phyloP scores from a whole-genome alignment of 495 filamentous ascomycete species.

The Talaromyces trachyspermus region DNA sequence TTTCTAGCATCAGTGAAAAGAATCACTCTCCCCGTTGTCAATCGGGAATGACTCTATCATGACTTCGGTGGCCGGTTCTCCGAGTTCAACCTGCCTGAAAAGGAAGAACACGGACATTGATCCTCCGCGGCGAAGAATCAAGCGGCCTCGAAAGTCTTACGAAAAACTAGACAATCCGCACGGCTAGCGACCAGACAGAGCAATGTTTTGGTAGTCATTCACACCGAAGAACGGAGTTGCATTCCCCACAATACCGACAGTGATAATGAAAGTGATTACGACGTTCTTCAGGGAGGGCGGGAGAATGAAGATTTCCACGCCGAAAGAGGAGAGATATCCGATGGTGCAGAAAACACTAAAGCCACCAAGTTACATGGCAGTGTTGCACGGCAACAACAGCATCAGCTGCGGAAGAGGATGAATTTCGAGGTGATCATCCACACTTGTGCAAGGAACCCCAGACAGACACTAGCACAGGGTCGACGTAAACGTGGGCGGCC shows the following conservation, averaged over 20 bases:
- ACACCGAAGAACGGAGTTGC: background rate
- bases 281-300: too few species aligned
- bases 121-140: background rate
- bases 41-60: slow-evolving; percentile 21
- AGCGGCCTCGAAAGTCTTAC: background rate
- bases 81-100: background rate
- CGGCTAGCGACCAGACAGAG: background rate
- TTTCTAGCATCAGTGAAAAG: slow-evolving; percentile 21
- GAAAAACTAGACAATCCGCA: background rate
- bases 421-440: slow-evolving; percentile 3
- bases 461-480: slow-evolving; percentile 7
- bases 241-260: background rate
- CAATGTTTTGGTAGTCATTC: background rate
- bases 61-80: slow-evolving; percentile 24
- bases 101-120: background rate
- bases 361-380: background rate
- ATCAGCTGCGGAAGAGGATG: background rate
- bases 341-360: background rate
- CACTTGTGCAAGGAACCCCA: background rate
- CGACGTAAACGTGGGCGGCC: slow-evolving; percentile 15
- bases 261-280: background rate
- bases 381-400: background rate
- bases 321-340: background rate
- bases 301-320: background rate
- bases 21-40: slow-evolving; percentile 12